These are phyloP conservation scores for Wilcoxina mikolae DNA, from an alignment of 495 filamentous ascomycete genomes.

Conservation along the genomic window DNA sequence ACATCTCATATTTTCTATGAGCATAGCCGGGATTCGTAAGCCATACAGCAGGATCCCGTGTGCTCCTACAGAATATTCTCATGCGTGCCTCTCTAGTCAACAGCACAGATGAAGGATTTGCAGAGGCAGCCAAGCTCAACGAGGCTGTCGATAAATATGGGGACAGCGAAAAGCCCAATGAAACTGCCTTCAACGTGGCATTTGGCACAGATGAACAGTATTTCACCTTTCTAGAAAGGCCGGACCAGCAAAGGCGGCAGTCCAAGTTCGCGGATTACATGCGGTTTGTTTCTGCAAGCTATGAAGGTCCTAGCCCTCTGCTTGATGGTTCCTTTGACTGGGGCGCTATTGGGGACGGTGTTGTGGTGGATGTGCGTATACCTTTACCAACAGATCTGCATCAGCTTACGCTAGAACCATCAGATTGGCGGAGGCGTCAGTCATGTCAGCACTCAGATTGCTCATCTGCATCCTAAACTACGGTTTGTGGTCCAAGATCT, in stretches of 20 bases:
- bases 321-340: slow-evolving; percentile 11
- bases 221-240: not conserved
- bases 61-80: not conserved
- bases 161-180: not conserved
- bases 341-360: slow-evolving; percentile 4
- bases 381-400: no score
- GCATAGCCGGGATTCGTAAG: not conserved
- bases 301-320: not conserved
- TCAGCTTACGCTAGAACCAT: not conserved
- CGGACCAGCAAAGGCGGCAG: not conserved
- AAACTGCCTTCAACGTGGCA: slow-evolving; percentile 12
- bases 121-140: not conserved
- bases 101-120: not conserved
- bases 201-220: slow-evolving; percentile 8
- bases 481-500: slow-evolving; percentile 32
- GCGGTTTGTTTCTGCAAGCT: no score
- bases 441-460: slow-evolving; percentile 7
- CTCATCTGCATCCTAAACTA: slow-evolving; percentile 10
- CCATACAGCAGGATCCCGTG: slow-evolving; percentile 4
- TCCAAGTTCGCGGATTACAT: no score
- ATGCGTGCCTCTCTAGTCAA: not conserved
- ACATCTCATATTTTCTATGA: slow-evolving; percentile 8
- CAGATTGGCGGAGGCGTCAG: slow-evolving; percentile 2
- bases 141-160: not conserved
- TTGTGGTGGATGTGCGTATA: slow-evolving; percentile 11